A percentile compares a stretch with the other conserved stretches of the same genome.
These are phyloP conservation scores for Haberlea rhodopensis DNA, from an alignment of 257 asterid species.

Conservation along the genomic window DNA sequence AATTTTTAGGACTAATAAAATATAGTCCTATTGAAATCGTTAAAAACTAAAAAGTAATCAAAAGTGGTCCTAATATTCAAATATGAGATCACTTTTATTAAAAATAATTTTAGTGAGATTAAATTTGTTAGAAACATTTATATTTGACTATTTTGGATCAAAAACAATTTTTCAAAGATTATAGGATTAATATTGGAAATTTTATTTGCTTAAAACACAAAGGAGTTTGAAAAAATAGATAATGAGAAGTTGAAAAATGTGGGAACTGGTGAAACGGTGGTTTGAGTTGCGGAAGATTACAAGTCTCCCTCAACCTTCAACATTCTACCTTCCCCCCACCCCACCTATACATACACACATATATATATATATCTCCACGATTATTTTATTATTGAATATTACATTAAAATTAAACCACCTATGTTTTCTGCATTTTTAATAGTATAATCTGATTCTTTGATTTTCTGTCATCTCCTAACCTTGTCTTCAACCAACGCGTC, in stretches of 20 bases:
- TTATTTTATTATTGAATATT: background rate
- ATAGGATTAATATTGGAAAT: no score
- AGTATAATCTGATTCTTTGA: background rate
- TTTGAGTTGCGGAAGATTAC: conserved; percentile 52
- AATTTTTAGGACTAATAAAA: no score
- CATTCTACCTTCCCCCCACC: conserved; percentile 54
- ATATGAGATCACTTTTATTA: no score
- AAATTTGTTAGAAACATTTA: no score
- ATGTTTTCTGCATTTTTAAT: no score
- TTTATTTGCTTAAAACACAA: background rate
- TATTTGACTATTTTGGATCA: no score
- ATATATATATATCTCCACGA: conserved; percentile 5
- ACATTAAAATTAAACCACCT: background rate
- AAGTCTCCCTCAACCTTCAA: conserved; percentile 67
- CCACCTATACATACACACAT: conserved; percentile 27
- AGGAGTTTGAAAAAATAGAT: background rate
- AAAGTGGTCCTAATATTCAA: no score
- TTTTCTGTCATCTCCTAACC: background rate
- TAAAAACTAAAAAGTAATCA: no score
- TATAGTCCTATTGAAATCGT: no score
- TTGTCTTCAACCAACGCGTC: background rate
- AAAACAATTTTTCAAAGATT: no score
- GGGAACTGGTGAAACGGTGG: conserved; percentile 37
- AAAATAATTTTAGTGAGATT: no score
- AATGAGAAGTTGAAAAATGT: conserved; percentile 17